Percentiles rank a stretch among this genome's conserved stretches.
Evolutionary conservation across 2,329 filamentous ascomycete genomes (phyloP).

Genomic region (Fusarium hainanense): DNA sequence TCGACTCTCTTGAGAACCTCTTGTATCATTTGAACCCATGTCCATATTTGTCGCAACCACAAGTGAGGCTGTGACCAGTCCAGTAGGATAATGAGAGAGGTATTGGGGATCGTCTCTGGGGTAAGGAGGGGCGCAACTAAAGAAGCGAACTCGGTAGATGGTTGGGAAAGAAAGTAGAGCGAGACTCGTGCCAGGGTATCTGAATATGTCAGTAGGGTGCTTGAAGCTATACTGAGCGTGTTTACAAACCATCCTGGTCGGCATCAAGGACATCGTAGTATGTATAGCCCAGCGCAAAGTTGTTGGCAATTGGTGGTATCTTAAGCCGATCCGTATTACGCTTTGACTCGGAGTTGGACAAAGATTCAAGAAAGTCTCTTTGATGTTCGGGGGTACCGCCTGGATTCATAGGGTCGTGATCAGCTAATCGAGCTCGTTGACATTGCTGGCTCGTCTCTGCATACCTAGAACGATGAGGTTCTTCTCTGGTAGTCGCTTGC

Average conservation of each 20-base stretch:
- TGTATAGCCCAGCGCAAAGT: slow-evolving; percentile 92
- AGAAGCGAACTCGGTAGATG: slow-evolving; percentile 83
- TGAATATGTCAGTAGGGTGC: slow-evolving; percentile 52
- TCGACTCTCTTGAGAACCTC: slow-evolving; percentile 80
- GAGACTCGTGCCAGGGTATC: slow-evolving; percentile 92
- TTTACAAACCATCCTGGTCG: slow-evolving; percentile 82
- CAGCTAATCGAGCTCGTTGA: slow-evolving; percentile 40
- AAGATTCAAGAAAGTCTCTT: slow-evolving; percentile 80
- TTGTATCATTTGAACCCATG: slow-evolving; percentile 88
- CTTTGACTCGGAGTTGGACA: slow-evolving; percentile 65
- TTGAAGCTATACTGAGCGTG: background rate
- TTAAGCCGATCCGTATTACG: slow-evolving; percentile 68
- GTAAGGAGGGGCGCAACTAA: slow-evolving; percentile 87
- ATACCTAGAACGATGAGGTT: slow-evolving; percentile 86
- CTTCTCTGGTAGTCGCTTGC: slow-evolving; percentile 90
- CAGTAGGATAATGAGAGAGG: slow-evolving; percentile 88
- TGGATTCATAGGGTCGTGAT: slow-evolving; percentile 52
- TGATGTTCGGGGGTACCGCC: slow-evolving; percentile 86
- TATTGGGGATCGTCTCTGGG: slow-evolving; percentile 84
- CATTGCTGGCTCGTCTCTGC: slow-evolving; percentile 34
- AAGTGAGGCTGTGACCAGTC: slow-evolving; percentile 95
- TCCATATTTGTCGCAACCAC: slow-evolving; percentile 88
- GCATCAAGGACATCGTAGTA: slow-evolving; percentile 95
- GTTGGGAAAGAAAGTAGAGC: slow-evolving; percentile 87
- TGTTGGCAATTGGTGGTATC: slow-evolving; percentile 85